These are phyloP conservation scores for Neoascochyta sp. DNA, from an alignment of 2,329 filamentous ascomycete species.

Conservation along the genomic window DNA sequence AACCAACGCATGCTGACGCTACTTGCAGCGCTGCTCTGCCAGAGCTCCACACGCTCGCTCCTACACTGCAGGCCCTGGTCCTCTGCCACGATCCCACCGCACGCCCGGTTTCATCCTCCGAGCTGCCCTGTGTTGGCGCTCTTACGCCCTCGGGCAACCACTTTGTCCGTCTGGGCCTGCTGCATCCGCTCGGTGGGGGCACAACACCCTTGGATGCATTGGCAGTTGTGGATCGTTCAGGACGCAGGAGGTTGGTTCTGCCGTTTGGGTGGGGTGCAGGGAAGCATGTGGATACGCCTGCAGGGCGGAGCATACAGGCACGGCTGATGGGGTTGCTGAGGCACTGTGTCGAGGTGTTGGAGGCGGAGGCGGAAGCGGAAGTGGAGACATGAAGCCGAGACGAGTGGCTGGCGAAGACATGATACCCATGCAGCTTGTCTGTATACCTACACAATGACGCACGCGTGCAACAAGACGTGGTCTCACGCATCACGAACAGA, in stretches of 20 bases:
- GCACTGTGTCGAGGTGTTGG: conserved; percentile 25
- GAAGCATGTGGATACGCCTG: conserved; percentile 30
- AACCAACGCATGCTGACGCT: too few relatives aligned
- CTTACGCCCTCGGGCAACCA: conserved; percentile 33
- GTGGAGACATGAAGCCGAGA: too few relatives aligned
- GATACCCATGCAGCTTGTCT: conserved; percentile 1
- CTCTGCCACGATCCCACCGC: conserved; percentile 34
- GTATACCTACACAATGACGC: too few relatives aligned
- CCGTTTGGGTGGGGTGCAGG: conserved; percentile 47
- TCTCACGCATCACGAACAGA: too few relatives aligned
- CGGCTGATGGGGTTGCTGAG: conserved; percentile 27
- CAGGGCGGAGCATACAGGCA: conserved; percentile 28
- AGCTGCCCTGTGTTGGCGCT: conserved; percentile 33
- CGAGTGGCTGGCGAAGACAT: neutral
- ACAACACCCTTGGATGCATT: conserved; percentile 44
- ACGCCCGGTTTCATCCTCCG: conserved; percentile 23
- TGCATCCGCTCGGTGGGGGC: conserved; percentile 46
- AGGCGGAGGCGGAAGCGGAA: conserved; percentile 9
- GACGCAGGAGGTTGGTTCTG: conserved; percentile 40
- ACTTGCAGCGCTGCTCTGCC: conserved; percentile 26
- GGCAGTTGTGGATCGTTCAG: conserved; percentile 41
- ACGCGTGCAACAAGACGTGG: too few relatives aligned
- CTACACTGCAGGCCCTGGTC: conserved; percentile 32
- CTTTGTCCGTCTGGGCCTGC: conserved; percentile 40
- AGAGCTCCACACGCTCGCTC: conserved; percentile 30